Conservation (phyloP, 371 early-diverging fungal genomes). For the Syncephalis plumigaleata region DNA sequence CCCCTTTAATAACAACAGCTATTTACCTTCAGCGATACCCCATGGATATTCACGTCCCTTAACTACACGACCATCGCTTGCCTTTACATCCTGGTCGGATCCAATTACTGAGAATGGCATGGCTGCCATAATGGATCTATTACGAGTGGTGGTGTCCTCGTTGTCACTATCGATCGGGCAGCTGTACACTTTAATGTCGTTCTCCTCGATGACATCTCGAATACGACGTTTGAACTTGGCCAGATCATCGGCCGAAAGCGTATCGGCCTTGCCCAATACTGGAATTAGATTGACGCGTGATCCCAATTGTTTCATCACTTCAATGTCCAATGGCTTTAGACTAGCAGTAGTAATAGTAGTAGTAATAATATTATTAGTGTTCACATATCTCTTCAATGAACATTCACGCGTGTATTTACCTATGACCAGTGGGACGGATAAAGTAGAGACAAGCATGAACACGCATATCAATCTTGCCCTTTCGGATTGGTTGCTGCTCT, state of each 20-base stretch:
- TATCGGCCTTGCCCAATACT: constrained; percentile 89
- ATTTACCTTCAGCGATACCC: constrained; percentile 68
- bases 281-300: constrained; percentile 81
- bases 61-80: constrained; percentile 54
- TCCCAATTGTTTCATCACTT: constrained; percentile 73
- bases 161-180: constrained; percentile 82
- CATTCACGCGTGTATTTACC: constrained; percentile 22
- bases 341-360: constrained; percentile 12
- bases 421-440: constrained; percentile 80
- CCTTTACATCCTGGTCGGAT: constrained; percentile 66
- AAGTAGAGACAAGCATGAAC: constrained; percentile 81
- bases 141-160: constrained; percentile 58
- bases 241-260: constrained; percentile 65
- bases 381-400: constrained; percentile 3
- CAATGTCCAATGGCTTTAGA: constrained; percentile 66
- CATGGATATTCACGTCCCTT: constrained; percentile 87
- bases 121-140: constrained; percentile 69
- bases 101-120: constrained; percentile 95
- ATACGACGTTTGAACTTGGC: constrained; percentile 66
- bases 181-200: constrained; percentile 66
- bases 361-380: background rate
- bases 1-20: too few relatives aligned
- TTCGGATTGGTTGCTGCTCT: constrained; percentile 56
- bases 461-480: constrained; percentile 73
- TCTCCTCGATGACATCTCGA: constrained; percentile 54